Evolutionary conservation across 2,329 filamentous ascomycete species (phyloP).

Genomic region (Fusarium kyushuense): DNA sequence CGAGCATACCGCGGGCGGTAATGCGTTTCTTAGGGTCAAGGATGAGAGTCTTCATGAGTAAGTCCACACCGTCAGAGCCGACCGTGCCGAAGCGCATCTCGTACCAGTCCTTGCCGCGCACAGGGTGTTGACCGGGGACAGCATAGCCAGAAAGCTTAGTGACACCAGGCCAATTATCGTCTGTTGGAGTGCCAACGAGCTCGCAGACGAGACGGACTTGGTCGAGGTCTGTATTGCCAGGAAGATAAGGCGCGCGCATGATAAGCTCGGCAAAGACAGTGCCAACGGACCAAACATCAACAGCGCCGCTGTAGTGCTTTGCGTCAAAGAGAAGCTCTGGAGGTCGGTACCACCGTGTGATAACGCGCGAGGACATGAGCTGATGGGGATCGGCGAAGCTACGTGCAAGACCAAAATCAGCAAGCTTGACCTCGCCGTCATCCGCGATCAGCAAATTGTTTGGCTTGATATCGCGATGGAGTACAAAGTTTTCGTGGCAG

Average conservation of each 20-base stretch:
- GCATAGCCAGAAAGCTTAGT: slow-evolving; percentile 83
- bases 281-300: slow-evolving; percentile 95
- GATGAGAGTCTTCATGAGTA: slow-evolving; percentile 85
- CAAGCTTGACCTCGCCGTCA: slow-evolving; percentile 93
- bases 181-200: slow-evolving; percentile 88
- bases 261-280: slow-evolving; percentile 94
- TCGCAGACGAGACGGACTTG: slow-evolving; percentile 88
- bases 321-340: slow-evolving; percentile 94
- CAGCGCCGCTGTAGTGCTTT: slow-evolving; percentile 87
- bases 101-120: slow-evolving; percentile 79
- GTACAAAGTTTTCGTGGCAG: slow-evolving; percentile 92
- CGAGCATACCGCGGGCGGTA: slow-evolving; percentile 80
- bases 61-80: slow-evolving; percentile 84
- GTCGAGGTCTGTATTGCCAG: slow-evolving; percentile 85
- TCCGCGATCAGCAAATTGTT: slow-evolving; percentile 97
- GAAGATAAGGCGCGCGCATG: slow-evolving; percentile 83
- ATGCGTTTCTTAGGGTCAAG: slow-evolving; percentile 89
- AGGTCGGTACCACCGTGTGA: slow-evolving; percentile 95
- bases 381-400: slow-evolving; percentile 89
- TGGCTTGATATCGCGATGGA: slow-evolving; percentile 98
- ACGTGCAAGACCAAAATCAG: slow-evolving; percentile 95
- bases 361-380: slow-evolving; percentile 92
- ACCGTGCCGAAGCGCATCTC: slow-evolving; percentile 81
- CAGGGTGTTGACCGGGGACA: slow-evolving; percentile 71
- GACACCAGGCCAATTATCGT: slow-evolving; percentile 96